Base-by-base conservation (phyloP, 768 basidiomycete genomes). In the Suillus decipiens region DNA sequence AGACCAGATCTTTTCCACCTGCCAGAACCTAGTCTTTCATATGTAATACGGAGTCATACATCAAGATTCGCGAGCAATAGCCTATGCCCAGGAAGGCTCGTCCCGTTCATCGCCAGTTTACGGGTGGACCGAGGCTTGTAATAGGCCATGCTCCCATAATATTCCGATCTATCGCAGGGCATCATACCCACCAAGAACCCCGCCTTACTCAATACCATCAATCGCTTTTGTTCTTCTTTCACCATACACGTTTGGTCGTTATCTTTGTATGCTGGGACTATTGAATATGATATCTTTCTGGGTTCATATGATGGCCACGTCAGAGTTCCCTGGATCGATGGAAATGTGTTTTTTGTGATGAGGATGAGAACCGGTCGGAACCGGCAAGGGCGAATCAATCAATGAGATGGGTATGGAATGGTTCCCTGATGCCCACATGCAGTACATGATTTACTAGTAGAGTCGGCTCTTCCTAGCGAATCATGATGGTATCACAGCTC, bases 241-340 rank as follows among this genome's bases (percentile, higher is more conserved):
- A 66, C 63, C 63, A 63, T 58, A 64, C 67, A 71, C 62, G 73
- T 70, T 68, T 68, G 67, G 64, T 72, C 64, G 67, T 68, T 58
- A 48, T 68, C 59, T 56, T 62, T 24, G 37, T 64, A 53, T 15
- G 33, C 34, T 62, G 56, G 34, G 15, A 45, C 41, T 37, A 22
- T 59, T 55, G 7, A 37, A 55, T 37, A 22, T 28, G 28, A 28
- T 14, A 24, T 37, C 34, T 24, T 33, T 60, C 47, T 60, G 14
- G 47, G 6, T 33, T 37, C 60, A 45, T 22, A 45, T 36, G 37
- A 61, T 51, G 1, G 56, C 56, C 37, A 57, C 37, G 56, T 57
- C 56, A 57, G 56, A 10, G 24, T 12, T 57, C 15, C 24, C 55
- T 57, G 15, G 5, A 56, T 24, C 36, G 9, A 15, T 56, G 36